Base-by-base conservation (phyloP, 208 protist species). In the Leishmania braziliensis region DNA sequence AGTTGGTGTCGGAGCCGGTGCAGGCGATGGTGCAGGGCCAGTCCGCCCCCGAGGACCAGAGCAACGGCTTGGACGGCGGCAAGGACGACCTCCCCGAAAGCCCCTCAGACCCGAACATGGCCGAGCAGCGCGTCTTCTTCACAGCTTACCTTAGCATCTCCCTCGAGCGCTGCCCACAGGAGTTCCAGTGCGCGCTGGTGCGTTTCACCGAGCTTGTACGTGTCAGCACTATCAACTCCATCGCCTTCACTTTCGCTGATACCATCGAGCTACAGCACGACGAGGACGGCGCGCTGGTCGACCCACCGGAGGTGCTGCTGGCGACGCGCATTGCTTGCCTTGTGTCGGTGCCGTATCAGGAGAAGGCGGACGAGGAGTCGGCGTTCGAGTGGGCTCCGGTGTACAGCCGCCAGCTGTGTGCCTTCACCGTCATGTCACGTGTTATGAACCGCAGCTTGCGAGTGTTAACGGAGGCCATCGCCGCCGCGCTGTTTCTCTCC, bases 351-450 rank as follows among this genome's bases (percentile, higher is more conserved):
- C 93, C 93, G 36, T 97, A 95, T 75, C 80, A 88, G 48, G 76
- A 85, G n/a, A 75, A 83, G 53, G 29, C 54, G 48, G 70, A 70
- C 39, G 85, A 91, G 66, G 77, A 86, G 20, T 68, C 66, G 46
- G 68, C 62, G 50, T 94, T 96, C 56, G 86, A 93, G 50, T 96
- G 92, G 91, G 86, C 92, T 14, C 94, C 94, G 63, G 92, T 97
- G 72, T 98, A 96, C 93, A 96, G 93, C 84, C 88, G 92, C 36
- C 90, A 96, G 78, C 81, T 98, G 14, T 94, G 91, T 79, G 92
- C 89, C 68, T 98, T 96, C 87, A 92, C 90, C 46, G 88, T 94
- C 46, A 93, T 96, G 84, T 91, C 90, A 46, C 92, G 92, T 43
- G 85, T 87, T 48, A 93, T 95, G 88, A 94, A 93, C 75, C 86